phyloP scores from a whole-genome alignment of 805 yeast genomes.

The Cyberlindnera xylosilytica region DNA sequence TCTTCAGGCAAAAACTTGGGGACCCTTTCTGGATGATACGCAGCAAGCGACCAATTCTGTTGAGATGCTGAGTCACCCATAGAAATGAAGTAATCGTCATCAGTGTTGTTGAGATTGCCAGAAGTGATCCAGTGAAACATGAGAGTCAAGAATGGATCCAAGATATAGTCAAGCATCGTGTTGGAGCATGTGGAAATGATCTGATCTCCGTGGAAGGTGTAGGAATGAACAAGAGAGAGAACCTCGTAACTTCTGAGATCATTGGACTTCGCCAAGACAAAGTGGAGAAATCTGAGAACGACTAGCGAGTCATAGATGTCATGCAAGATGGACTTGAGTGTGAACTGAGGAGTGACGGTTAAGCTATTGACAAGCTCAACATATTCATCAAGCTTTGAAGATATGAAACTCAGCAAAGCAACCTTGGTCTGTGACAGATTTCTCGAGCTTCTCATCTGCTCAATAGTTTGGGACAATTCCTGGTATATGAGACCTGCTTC shows the following conservation, averaged over 20 bases:
- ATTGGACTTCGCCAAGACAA: slow-evolving; percentile 36
- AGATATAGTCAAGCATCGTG: slow-evolving; percentile 42
- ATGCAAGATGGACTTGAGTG: slow-evolving; percentile 30
- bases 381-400: slow-evolving; percentile 40
- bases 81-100: slow-evolving; percentile 52
- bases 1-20: slow-evolving; percentile 44
- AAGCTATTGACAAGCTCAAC: slow-evolving; percentile 41
- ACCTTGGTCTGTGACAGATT: slow-evolving; percentile 44
- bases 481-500: slow-evolving; percentile 74
- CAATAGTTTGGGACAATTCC: slow-evolving; percentile 35
- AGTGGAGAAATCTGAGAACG: slow-evolving; percentile 55
- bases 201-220: slow-evolving; percentile 63
- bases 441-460: slow-evolving; percentile 24
- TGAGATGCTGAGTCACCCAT: neutral
- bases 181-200: slow-evolving; percentile 42
- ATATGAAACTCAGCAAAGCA: slow-evolving; percentile 53
- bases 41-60: neutral
- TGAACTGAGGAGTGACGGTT: slow-evolving; percentile 34
- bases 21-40: slow-evolving; percentile 29
- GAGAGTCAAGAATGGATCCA: slow-evolving; percentile 58
- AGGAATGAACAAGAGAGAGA: slow-evolving; percentile 47
- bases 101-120: slow-evolving; percentile 57
- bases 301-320: slow-evolving; percentile 48
- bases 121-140: slow-evolving; percentile 63
- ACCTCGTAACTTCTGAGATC: slow-evolving; percentile 45